Evolutionary conservation across 805 yeast genomes (phyloP), one percentile per base, ranked within the genome.

Genomic region (Kregervanrija fluxuum): DNA sequence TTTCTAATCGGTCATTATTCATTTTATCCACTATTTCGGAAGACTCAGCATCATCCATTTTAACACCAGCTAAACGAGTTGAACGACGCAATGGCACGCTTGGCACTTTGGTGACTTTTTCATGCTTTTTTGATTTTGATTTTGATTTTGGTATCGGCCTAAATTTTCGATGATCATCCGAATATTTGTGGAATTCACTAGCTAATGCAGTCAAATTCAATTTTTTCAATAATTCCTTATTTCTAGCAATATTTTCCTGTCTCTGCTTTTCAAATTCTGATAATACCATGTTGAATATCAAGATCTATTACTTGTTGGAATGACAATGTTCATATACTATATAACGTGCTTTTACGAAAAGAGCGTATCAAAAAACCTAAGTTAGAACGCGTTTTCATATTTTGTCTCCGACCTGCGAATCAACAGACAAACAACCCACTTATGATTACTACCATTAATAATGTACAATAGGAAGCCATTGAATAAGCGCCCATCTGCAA

Each of bases 241-340:
- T 93, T 41, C 98, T 71, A 50, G 80, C 85, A 48, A 91, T 93
- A 58, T 87, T 88, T 47, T 78, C 86, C 56, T 75, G 80, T 47
- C 95, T 65, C 57, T 79, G 80, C 54, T 69, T 74, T 61, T 85
- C 93, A 57, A 85, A 82, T 33, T 80, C 87, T 1, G 85, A 74
- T 30, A 82, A 31, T 8, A 49, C 55, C 66, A 62, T 32, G 22
- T n/a, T 31, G 37, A 3, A 22, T 13, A n/a, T 32, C 31, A 11
- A 11, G 9, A 13, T 36, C 30, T 2, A 13, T 6, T 17, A 32
- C 14, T 12, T 3, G 28, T 11, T 15, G 37, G 31, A 22, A 22
- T 5, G 8, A 22, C 4, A 22, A 22, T 5, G 28, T 22, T 22
- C 28, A 5, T 22, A 22, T 6, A 22, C 28, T 22, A 4, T 22